Conservation (phyloP, 176 grass and related monocot genomes). For the Ananas comosus region DNA sequence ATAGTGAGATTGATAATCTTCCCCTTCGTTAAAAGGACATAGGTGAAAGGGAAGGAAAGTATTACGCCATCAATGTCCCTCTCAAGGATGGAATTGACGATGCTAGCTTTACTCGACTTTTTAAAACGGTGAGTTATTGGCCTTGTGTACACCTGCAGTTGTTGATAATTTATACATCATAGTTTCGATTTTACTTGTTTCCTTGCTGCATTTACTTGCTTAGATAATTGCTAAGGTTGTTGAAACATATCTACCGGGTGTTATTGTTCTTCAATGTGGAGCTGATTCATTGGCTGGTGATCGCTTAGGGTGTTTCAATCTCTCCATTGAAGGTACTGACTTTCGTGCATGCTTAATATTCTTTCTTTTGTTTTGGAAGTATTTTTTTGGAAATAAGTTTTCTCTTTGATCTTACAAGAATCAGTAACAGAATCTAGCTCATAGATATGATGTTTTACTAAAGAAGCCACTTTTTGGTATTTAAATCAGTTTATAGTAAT, state of each 20-base stretch:
- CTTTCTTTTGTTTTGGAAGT: neutral
- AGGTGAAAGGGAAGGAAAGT: constrained; percentile 96
- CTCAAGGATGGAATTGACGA: constrained; percentile 99
- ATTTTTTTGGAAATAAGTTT: neutral
- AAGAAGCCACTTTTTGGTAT: no score
- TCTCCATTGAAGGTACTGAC: constrained; percentile 84
- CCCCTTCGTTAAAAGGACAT: constrained; percentile 41
- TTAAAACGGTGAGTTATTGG: constrained; percentile 48
- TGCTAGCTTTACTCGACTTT: constrained; percentile 77
- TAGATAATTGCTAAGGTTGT: constrained; percentile 95
- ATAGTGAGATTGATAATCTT: neutral
- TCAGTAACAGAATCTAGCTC: neutral
- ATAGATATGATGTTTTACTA: no score
- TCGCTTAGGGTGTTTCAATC: constrained; percentile 93
- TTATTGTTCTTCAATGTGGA: constrained; percentile 97
- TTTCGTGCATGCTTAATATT: constrained; percentile 11
- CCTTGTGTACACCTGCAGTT: neutral
- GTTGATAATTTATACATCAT: neutral
- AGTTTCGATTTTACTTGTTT: neutral
- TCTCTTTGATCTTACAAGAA: no score
- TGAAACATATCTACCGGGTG: constrained; percentile 85
- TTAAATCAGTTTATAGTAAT: no score
- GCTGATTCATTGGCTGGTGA: constrained; percentile 97
- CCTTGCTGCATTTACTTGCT: constrained; percentile 26
- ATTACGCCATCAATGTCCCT: constrained; percentile 95